Evolutionary conservation across 208 protist species (phyloP), one percentile per base, ranked within the genome.

Genomic region (Crithidia expoeki): DNA sequence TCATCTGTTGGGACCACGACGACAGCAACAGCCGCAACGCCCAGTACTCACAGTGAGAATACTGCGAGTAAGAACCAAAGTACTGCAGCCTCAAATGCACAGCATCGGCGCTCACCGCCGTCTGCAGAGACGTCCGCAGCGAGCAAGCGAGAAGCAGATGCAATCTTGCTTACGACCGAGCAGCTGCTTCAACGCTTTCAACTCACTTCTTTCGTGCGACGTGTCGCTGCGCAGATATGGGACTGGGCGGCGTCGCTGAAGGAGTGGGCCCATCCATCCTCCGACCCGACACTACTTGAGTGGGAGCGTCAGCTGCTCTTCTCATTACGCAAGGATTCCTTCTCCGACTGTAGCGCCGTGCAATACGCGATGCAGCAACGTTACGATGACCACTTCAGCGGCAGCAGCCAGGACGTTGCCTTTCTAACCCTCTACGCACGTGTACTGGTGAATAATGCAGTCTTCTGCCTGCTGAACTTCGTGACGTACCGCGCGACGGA

Each of bases 381-480:
- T 17, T 76, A 79, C 56, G 67, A 70, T 34, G 72, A 85, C 49
- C 72, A 30, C 47, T 85, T 71, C 27, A 34, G 52, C 17, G 40
- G 30, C 51, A 66, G 49, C 53, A 59, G 61, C 34, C 40, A 46
- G 27, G 61, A 68, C 56, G 53, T 63, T 32, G 68, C 66, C 11
- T 81, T 86, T 28, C 72, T 89, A 16, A 59, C 56, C n/a, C 71
- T 94, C 12, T 83, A 92, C 76, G 79, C 77, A 40, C 86, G 85
- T 27, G 75, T 80, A 28, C 66, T 90, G 11, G 71, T 80, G 28
- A 92, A 92, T 79, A 89, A 88, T 57, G 89, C 84, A 14, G 76
- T 80, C n/a, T 89, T 92, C 50, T 89, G 86, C 61, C 76, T 92
- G 33, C 67, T 88, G 28, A 85, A 85, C 68, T 82, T 80, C 47